phyloP scores from a whole-genome alignment of 805 yeast species.

The Isabelozyma rhagii region DNA sequence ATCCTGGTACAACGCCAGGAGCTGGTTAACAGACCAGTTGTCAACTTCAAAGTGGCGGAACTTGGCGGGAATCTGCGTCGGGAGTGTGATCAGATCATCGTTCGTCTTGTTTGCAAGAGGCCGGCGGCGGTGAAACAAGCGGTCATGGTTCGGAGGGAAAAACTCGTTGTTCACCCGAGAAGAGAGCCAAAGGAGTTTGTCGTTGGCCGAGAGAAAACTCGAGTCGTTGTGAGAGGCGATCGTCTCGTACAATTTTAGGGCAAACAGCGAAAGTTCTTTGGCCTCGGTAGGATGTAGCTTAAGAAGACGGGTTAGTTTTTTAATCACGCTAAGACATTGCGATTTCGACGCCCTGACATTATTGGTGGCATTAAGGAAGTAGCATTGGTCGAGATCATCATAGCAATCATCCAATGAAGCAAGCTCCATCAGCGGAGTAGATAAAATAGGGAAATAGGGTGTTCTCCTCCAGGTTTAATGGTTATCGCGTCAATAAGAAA shows the following conservation, averaged over 20 bases:
- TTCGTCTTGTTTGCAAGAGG: background rate
- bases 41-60: conserved; percentile 2
- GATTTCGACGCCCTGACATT: conserved; percentile 13
- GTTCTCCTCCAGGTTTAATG: background rate
- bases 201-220: conserved; percentile 4
- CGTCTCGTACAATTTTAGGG: conserved; percentile 19
- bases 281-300: conserved; percentile 5
- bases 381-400: conserved; percentile 11
- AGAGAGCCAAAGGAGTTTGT: conserved; percentile 24
- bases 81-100: conserved; percentile 7
- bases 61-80: conserved; percentile 5
- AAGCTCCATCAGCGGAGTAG: background rate
- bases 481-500: background rate
- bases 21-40: conserved; percentile 45
- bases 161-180: conserved; percentile 13
- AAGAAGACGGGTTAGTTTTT: conserved; percentile 16
- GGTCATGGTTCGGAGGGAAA: conserved; percentile 13
- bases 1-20: conserved; percentile 44
- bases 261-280: conserved; percentile 15
- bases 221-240: background rate
- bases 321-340: conserved; percentile 19
- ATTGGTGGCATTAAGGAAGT: conserved; percentile 12
- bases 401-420: conserved; percentile 1
- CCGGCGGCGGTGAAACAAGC: background rate
- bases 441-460: background rate